A percentile compares a stretch with the other conserved stretches of the same genome.
These are phyloP conservation scores for Alternaria sp. DNA, from an alignment of 2,329 filamentous ascomycete species.

Conservation along the genomic window DNA sequence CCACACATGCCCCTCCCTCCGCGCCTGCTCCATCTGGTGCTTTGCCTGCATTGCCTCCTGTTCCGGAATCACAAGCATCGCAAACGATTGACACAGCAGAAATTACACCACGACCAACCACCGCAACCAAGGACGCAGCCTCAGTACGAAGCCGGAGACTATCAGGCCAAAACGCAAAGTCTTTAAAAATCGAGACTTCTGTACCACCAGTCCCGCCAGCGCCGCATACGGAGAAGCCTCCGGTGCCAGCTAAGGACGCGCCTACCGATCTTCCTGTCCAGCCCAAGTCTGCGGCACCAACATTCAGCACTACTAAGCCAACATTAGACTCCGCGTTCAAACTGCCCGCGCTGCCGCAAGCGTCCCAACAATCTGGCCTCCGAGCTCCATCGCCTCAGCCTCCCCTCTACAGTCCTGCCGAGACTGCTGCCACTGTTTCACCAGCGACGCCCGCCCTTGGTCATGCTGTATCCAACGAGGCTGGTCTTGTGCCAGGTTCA, in stretches of 20 bases:
- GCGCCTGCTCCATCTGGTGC: slow-evolving; percentile 42
- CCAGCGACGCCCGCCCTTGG: slow-evolving; percentile 48
- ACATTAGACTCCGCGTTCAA: slow-evolving; percentile 42
- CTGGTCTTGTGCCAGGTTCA: slow-evolving; percentile 47
- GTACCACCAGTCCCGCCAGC: slow-evolving; percentile 47
- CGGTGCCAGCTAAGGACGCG: slow-evolving; percentile 43
- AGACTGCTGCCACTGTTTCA: slow-evolving; percentile 52
- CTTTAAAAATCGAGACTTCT: slow-evolving; percentile 86
- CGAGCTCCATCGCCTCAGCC: slow-evolving; percentile 43
- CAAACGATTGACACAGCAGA: slow-evolving; percentile 36
- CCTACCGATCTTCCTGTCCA: slow-evolving; percentile 42
- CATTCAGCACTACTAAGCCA: slow-evolving; percentile 38
- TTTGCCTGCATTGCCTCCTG: slow-evolving; percentile 39
- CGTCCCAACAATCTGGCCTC: slow-evolving; percentile 35
- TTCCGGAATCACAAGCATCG: slow-evolving; percentile 41
- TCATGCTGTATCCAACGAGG: slow-evolving; percentile 56
- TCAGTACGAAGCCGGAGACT: slow-evolving; percentile 78
- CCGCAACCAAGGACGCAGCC: slow-evolving; percentile 37
- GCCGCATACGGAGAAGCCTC: slow-evolving; percentile 47
- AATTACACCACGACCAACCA: slow-evolving; percentile 38
- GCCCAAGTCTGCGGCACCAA: slow-evolving; percentile 48
- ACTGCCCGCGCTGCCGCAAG: slow-evolving; percentile 42
- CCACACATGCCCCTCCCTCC: slow-evolving; percentile 40
- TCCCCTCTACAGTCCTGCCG: slow-evolving; percentile 52
- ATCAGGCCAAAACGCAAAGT: slow-evolving; percentile 80